Evolutionary conservation across 2,329 filamentous ascomycete species (phyloP).

Genomic region (Hymenoscyphus repandus): DNA sequence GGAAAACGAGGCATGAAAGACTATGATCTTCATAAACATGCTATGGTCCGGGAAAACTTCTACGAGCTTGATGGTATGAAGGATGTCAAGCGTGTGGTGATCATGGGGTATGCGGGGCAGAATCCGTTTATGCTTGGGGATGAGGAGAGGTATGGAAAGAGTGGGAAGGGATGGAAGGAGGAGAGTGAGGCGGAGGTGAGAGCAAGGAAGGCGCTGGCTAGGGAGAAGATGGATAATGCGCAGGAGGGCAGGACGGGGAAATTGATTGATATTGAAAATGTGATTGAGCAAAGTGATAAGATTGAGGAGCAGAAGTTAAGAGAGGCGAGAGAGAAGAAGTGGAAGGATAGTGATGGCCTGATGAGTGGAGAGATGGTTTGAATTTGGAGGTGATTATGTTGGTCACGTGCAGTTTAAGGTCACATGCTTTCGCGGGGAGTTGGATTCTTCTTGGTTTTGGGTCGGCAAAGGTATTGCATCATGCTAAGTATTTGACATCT

Average conservation of each 20-base stretch:
- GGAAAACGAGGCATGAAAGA: slow-evolving; percentile 23
- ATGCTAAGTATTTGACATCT: no score
- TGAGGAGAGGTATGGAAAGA: slow-evolving; percentile 2
- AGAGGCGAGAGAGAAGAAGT: slow-evolving; percentile 6
- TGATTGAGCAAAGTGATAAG: slow-evolving; percentile 7
- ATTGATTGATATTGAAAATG: slow-evolving; percentile 12
- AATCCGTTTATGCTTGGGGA: slow-evolving; percentile 23
- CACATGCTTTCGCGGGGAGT: neutral
- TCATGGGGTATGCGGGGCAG: slow-evolving; percentile 25
- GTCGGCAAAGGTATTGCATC: no score
- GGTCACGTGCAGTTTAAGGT: neutral
- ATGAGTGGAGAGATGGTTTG: slow-evolving; percentile 12
- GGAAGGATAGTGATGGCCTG: slow-evolving; percentile 11
- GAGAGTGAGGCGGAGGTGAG: slow-evolving; percentile 1
- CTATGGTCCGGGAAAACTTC: slow-evolving; percentile 20
- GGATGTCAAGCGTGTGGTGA: slow-evolving; percentile 21
- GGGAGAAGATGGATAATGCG: slow-evolving; percentile 2
- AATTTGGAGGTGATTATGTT: neutral
- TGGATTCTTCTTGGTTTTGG: neutral
- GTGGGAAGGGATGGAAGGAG: slow-evolving; percentile 2
- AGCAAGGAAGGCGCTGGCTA: neutral
- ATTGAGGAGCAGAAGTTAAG: slow-evolving; percentile 8
- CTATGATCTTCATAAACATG: slow-evolving; percentile 23
- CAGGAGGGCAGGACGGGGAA: slow-evolving; percentile 8
- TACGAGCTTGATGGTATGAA: slow-evolving; percentile 19